Evolutionary conservation across 371 early-diverging fungal species (phyloP).

Genomic region (Thermomucor indicae-seudaticae): DNA sequence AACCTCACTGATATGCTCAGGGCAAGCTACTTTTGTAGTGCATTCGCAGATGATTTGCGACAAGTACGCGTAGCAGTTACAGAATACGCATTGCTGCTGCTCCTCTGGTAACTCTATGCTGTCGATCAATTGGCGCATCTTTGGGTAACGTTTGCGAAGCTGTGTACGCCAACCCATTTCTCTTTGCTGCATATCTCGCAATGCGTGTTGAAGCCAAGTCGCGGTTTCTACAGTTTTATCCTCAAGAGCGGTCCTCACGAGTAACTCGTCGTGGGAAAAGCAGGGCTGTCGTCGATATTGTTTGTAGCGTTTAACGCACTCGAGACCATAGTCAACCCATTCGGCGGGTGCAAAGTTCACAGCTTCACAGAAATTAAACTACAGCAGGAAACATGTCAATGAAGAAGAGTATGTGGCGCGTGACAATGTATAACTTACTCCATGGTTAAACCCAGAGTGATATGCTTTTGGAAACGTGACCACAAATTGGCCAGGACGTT

Average conservation of each 20-base stretch:
- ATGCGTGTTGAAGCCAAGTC: constrained; percentile 52
- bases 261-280: constrained; percentile 91
- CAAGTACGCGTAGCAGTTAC: constrained; percentile 70
- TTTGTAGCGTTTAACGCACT: constrained; percentile 78
- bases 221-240: constrained; percentile 39
- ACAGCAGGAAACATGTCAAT: neutral
- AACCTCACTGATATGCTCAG: constrained; percentile 60
- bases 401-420: neutral
- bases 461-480: constrained; percentile 95
- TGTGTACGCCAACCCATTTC: constrained; percentile 51
- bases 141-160: constrained; percentile 37
- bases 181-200: constrained; percentile 53
- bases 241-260: constrained; percentile 57
- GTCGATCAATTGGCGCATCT: constrained; percentile 27
- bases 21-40: constrained; percentile 57
- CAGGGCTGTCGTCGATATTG: constrained; percentile 79
- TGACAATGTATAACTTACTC: constrained; percentile 54
- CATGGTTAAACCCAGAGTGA: constrained; percentile 96
- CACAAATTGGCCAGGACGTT: constrained; percentile 92
- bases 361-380: constrained; percentile 94
- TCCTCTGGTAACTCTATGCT: constrained; percentile 35
- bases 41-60: constrained; percentile 67
- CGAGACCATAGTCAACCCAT: constrained; percentile 85
- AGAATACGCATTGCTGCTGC: constrained; percentile 65
- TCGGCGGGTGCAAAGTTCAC: constrained; percentile 94